phyloP scores from a whole-genome alignment of 495 filamentous ascomycete species.

The Penicillium turbatum region DNA sequence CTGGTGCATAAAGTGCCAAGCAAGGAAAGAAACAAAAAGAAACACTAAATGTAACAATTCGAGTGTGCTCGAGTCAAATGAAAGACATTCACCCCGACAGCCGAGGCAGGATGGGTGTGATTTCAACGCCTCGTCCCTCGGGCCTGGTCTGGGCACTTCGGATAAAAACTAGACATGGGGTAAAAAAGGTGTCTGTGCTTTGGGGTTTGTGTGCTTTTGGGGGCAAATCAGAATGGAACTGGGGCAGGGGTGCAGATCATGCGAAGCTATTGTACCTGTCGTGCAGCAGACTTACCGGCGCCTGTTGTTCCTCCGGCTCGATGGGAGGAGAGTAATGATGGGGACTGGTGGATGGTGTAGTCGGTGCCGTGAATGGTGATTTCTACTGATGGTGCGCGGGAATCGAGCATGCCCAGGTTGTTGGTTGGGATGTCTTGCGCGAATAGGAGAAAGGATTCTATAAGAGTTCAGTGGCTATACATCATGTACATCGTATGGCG shows the following conservation, averaged over 20 bases:
- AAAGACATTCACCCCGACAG: not conserved
- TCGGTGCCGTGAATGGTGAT: conserved; percentile 65
- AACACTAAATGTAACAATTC: not conserved
- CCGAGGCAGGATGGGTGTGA: not conserved
- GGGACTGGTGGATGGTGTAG: conserved; percentile 80
- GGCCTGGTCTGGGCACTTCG: conserved; percentile 3
- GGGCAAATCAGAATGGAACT: conserved; percentile 1
- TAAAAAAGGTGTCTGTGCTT: conserved; percentile 1
- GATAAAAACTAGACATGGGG: conserved; percentile 2
- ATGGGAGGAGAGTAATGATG: conserved; percentile 70
- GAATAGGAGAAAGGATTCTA: conserved; percentile 86
- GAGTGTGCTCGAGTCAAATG: conserved; percentile 1
- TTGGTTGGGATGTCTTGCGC: conserved; percentile 67
- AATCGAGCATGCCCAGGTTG: conserved; percentile 81
- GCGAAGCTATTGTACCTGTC: not conserved
- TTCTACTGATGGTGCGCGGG: conserved; percentile 59
- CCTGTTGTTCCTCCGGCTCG: conserved; percentile 85
- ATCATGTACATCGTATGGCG: too few species aligned
- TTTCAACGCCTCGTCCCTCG: not conserved
- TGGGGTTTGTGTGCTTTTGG: not conserved
- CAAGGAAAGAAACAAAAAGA: not conserved
- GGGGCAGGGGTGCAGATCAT: not conserved
- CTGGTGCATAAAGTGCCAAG: too few species aligned
- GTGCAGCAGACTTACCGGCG: conserved; percentile 56
- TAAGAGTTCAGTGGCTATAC: conserved; percentile 3